Evolutionary conservation across 2,329 filamentous ascomycete genomes (phyloP).

Genomic region (Sphaerostilbella broomeana): DNA sequence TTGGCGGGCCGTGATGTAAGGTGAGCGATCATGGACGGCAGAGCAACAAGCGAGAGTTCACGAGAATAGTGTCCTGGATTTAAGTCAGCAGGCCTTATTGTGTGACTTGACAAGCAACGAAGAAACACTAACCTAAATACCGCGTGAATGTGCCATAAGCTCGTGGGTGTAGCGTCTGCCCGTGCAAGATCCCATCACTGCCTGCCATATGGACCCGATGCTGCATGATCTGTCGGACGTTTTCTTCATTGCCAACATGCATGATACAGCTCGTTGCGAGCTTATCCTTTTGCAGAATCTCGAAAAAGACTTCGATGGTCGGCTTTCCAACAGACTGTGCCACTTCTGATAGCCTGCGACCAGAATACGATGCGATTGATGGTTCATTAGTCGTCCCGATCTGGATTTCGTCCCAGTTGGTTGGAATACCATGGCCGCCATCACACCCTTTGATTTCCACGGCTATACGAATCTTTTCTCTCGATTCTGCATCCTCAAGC

Average conservation of each 20-base stretch:
- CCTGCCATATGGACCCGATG: conserved; percentile 21
- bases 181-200: conserved; percentile 21
- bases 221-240: conserved; percentile 20
- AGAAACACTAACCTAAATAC: conserved; percentile 15
- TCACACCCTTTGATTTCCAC: conserved; percentile 21
- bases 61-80: conserved; percentile 19
- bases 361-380: conserved; percentile 15
- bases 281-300: conserved; percentile 17
- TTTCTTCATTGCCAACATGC: conserved; percentile 21
- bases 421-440: conserved; percentile 22
- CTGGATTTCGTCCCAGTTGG: conserved; percentile 22
- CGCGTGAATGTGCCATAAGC: conserved; percentile 21
- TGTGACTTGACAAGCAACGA: background rate
- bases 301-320: conserved; percentile 18
- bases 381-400: conserved; percentile 15
- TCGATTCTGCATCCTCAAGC: conserved; percentile 14
- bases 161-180: conserved; percentile 19
- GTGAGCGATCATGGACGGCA: conserved; percentile 19
- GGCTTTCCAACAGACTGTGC: conserved; percentile 11
- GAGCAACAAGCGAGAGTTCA: conserved; percentile 16
- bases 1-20: conserved; percentile 20
- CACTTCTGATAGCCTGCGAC: conserved; percentile 16
- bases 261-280: conserved; percentile 20
- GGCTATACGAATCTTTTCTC: conserved; percentile 19
- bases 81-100: background rate